These are phyloP conservation scores for Coemansia sp. DNA, from an alignment of 192 early-diverging fungal genomes.

Conservation along the genomic window DNA sequence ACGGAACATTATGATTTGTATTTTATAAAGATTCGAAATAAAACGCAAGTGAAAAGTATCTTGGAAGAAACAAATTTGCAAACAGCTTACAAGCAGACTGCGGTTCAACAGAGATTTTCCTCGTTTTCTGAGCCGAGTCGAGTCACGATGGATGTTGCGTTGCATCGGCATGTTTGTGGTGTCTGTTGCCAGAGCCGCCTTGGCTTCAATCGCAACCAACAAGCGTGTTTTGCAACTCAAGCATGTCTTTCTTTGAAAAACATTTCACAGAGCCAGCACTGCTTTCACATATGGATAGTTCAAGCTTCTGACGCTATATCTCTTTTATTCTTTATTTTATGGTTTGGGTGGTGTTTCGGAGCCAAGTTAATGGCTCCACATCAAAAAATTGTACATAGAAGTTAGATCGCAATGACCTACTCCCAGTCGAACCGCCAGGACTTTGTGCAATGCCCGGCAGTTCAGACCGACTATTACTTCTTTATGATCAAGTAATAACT, in stretches of 20 bases:
- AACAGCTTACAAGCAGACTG: too few species aligned
- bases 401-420: slow-evolving; percentile 33
- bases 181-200: too few species aligned
- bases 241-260: background rate
- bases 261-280: too few species aligned
- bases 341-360: slow-evolving; percentile 16
- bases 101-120: too few species aligned
- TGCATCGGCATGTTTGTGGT: too few species aligned
- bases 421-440: slow-evolving; percentile 38
- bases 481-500: slow-evolving; percentile 34
- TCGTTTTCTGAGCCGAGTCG: too few species aligned
- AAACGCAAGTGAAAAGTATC: background rate
- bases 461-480: slow-evolving; percentile 17
- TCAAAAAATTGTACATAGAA: slow-evolving; percentile 46
- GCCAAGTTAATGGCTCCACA: slow-evolving; percentile 39
- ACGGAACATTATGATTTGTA: slow-evolving; percentile 29
- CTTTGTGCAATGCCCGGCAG: slow-evolving; percentile 47
- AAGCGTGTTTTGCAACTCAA: too few species aligned
- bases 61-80: too few species aligned
- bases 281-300: too few species aligned
- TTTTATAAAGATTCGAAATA: slow-evolving; percentile 1
- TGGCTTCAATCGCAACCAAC: too few species aligned
- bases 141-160: too few species aligned
- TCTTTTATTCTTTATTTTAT: background rate
- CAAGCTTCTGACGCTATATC: background rate